These are phyloP conservation scores for Tuber magnatum DNA, from an alignment of 495 filamentous ascomycete species.

Conservation along the genomic window DNA sequence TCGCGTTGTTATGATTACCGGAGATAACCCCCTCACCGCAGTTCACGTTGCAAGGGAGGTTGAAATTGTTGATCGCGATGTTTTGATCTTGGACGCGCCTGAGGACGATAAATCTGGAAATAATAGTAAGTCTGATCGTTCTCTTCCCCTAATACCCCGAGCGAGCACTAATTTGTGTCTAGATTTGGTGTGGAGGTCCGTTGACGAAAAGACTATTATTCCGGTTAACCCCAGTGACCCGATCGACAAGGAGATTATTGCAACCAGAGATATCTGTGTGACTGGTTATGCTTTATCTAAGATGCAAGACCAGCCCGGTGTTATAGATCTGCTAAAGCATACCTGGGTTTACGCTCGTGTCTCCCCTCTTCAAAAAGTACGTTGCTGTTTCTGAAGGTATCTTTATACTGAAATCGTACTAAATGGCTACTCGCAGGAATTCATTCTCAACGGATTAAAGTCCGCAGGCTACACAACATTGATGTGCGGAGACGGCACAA, in stretches of 20 bases:
- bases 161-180: conserved; percentile 5
- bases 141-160: neutral
- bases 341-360: conserved; percentile 98
- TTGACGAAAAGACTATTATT: conserved; percentile 81
- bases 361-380: conserved; percentile 89
- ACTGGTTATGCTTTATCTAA: conserved; percentile 90
- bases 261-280: conserved; percentile 85
- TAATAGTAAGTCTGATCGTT: conserved; percentile 42
- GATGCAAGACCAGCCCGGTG: conserved; percentile 69
- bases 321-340: conserved; percentile 69
- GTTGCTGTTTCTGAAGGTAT: conserved; percentile 7
- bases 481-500: conserved; percentile 98
- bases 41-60: conserved; percentile 93
- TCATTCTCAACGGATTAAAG: conserved; percentile 86
- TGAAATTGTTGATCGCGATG: conserved; percentile 94
- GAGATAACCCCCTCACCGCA: conserved; percentile 94
- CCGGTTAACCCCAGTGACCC: conserved; percentile 78
- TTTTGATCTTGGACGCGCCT: conserved; percentile 87
- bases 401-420: neutral
- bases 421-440: conserved; percentile 50
- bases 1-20: conserved; percentile 98
- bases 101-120: conserved; percentile 79
- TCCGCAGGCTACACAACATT: conserved; percentile 94
- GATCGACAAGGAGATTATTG: conserved; percentile 73
- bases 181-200: conserved; percentile 84